phyloP scores from a whole-genome alignment of 129 eudicot genomes.

The Centrapalus pauciflorus region DNA sequence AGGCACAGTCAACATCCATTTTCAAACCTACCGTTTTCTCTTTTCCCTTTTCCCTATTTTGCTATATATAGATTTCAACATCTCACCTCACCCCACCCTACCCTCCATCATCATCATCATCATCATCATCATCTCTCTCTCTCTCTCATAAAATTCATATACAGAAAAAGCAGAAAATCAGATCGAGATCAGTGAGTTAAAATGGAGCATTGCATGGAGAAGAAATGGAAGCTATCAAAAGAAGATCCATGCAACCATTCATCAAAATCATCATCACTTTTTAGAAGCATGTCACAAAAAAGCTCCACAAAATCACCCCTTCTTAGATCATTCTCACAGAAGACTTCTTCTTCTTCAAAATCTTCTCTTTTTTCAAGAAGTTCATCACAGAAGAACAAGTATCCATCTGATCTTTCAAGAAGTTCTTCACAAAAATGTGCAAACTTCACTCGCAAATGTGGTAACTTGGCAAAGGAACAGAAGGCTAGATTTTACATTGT shows the following conservation, averaged over 20 bases:
- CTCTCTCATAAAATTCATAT: not conserved
- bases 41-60: constrained; percentile 18
- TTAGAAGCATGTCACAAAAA: constrained; percentile 59
- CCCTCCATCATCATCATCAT: not conserved
- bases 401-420: constrained; percentile 46
- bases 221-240: constrained; percentile 60
- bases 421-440: constrained; percentile 69
- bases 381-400: constrained; percentile 45
- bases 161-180: constrained; percentile 3
- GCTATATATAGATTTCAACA: constrained; percentile 34
- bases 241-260: constrained; percentile 43
- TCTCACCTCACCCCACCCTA: constrained; percentile 34
- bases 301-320: constrained; percentile 44
- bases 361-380: constrained; percentile 52
- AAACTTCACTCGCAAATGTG: constrained; percentile 63
- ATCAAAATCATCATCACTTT: constrained; percentile 40
- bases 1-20: constrained; percentile 30
- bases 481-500: constrained; percentile 83
- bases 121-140: constrained; percentile 9
- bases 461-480: constrained; percentile 79
- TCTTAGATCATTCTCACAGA: constrained; percentile 50
- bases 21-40: constrained; percentile 20
- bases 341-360: constrained; percentile 33
- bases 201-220: constrained; percentile 61
- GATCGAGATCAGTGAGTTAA: constrained; percentile 4